Evolutionary conservation across 176 grass and related monocot species (phyloP).

Genomic region (Oryza rufipogon): DNA sequence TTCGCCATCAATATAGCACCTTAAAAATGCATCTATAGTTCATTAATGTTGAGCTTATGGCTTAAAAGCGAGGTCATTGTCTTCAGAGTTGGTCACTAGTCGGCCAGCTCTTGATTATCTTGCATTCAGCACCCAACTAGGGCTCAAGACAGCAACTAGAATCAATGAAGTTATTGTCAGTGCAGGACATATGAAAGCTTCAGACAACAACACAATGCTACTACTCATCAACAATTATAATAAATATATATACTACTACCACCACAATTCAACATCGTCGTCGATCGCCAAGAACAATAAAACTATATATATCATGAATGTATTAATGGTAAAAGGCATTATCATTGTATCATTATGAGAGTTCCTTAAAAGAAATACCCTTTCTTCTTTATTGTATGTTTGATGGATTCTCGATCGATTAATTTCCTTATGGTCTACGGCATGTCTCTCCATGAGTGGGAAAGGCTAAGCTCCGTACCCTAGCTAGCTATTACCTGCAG

Average conservation of each 20-base stretch:
- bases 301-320: background rate
- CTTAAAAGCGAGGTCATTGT: conserved; percentile 36
- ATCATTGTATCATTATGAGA: conserved; percentile 3
- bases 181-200: conserved; percentile 20
- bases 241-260: background rate
- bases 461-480: conserved; percentile 13
- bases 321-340: conserved; percentile 37
- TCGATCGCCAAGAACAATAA: conserved; percentile 10
- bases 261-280: background rate
- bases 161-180: conserved; percentile 35
- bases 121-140: conserved; percentile 17
- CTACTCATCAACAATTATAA: conserved; percentile 13
- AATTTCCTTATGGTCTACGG: conserved; percentile 33
- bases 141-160: conserved; percentile 29
- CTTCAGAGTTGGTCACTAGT: conserved; percentile 34
- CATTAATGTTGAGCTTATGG: conserved; percentile 33
- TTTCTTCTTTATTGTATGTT: conserved; percentile 37
- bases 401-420: conserved; percentile 11
- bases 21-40: conserved; percentile 35
- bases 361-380: conserved; percentile 14
- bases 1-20: conserved; percentile 16
- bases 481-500: background rate
- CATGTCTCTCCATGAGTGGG: conserved; percentile 29
- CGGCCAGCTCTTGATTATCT: conserved; percentile 25
- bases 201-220: background rate